Evolutionary conservation across 495 filamentous ascomycete genomes (phyloP).

Genomic region (Chaetomium fimeti): DNA sequence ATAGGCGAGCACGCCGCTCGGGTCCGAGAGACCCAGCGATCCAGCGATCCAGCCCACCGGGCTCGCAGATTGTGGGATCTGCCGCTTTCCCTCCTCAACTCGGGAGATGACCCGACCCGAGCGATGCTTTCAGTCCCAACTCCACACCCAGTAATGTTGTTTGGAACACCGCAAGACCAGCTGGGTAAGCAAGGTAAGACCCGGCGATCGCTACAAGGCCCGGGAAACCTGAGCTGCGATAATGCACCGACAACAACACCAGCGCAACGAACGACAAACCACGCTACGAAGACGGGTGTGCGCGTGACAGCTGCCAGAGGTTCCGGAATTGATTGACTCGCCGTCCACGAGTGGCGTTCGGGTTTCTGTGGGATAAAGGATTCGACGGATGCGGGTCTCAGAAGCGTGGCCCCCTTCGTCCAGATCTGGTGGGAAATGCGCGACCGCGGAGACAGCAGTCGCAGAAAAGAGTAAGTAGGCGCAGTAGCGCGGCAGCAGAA

Average conservation of each 20-base stretch:
- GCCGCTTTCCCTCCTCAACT: constrained; percentile 5
- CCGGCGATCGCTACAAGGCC: constrained; percentile 16
- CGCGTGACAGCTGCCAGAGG: constrained; percentile 14
- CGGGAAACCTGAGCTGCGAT: constrained; percentile 11
- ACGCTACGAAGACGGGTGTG: background rate
- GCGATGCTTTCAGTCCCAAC: background rate
- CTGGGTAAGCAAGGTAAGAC: background rate
- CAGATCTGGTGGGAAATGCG: background rate
- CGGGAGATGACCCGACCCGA: too few species aligned
- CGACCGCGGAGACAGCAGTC: background rate
- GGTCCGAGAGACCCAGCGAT: constrained; percentile 22
- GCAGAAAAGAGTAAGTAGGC: background rate
- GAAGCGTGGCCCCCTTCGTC: background rate
- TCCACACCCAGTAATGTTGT: background rate
- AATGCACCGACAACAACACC: constrained; percentile 7
- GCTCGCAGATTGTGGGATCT: constrained; percentile 6
- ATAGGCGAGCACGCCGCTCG: constrained; percentile 25
- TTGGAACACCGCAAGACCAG: background rate
- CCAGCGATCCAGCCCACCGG: constrained; percentile 5
- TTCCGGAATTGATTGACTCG: background rate
- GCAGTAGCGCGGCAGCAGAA: constrained; percentile 11
- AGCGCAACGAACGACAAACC: background rate
- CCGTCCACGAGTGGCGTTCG: constrained; percentile 17
- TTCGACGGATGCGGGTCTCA: constrained; percentile 17
- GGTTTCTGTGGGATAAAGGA: background rate